phyloP scores from a whole-genome alignment of 2,329 filamentous ascomycete genomes.

The Rutstroemia sp. region DNA sequence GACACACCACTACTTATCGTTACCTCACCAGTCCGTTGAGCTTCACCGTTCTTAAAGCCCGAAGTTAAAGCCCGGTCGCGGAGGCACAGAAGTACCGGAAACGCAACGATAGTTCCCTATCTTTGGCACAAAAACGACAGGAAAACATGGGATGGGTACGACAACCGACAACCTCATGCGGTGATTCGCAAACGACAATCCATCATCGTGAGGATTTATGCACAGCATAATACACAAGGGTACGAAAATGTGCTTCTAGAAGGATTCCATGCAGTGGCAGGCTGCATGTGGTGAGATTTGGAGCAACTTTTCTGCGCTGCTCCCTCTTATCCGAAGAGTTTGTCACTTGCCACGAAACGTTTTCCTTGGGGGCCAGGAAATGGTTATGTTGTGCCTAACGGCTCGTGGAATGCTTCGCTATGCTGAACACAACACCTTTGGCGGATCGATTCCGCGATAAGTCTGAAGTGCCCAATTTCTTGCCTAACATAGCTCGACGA shows the following conservation, averaged over 20 bases:
- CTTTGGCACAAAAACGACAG: background rate
- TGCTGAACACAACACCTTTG: too few relatives aligned
- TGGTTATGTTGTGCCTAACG: background rate
- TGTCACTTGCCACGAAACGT: background rate
- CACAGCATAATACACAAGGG: background rate
- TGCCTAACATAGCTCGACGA: background rate
- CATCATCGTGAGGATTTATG: background rate
- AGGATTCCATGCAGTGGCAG: background rate
- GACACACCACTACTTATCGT: background rate
- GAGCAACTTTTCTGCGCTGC: background rate
- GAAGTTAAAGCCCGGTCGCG: background rate
- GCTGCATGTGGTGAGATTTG: background rate
- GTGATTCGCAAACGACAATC: background rate
- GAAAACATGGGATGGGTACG: background rate
- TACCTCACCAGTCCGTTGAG: background rate
- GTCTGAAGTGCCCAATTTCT: background rate
- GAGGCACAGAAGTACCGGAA: background rate
- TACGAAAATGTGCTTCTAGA: conserved; percentile 1
- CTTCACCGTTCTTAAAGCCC: background rate
- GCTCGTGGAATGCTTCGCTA: background rate
- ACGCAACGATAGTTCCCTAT: background rate
- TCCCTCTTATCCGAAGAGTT: background rate
- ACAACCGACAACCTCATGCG: background rate
- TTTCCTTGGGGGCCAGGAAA: background rate
- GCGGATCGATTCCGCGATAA: background rate